A percentile compares a stretch with the other conserved stretches of the same genome.
Conservation (phyloP, 768 basidiomycete genomes). For the Asterophora parasitica region DNA sequence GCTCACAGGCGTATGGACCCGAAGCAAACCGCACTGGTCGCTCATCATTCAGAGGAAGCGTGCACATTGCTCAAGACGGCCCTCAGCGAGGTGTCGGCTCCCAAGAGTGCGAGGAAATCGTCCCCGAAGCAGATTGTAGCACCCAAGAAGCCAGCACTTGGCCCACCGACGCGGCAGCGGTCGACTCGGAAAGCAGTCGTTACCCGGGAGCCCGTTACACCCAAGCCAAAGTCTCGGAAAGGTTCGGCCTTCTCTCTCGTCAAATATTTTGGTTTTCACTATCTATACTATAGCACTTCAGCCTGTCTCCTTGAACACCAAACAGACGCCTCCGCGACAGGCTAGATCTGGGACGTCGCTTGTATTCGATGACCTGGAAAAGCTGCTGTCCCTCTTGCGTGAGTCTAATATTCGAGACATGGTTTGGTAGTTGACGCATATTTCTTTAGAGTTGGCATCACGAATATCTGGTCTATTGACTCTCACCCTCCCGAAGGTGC, state of each 20-base stretch:
- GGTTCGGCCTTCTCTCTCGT: constrained; percentile 16
- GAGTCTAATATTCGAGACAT: constrained; percentile 18
- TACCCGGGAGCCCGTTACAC: constrained; percentile 36
- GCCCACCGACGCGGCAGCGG: constrained; percentile 10
- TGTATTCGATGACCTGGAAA: constrained; percentile 36
- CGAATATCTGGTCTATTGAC: constrained; percentile 69
- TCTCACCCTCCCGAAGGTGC: constrained; percentile 59
- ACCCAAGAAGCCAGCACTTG: constrained; percentile 13
- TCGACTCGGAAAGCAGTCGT: constrained; percentile 13
- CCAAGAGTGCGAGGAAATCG: constrained; percentile 23
- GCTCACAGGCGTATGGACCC: constrained; percentile 51
- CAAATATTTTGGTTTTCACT: not conserved
- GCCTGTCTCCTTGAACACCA: constrained; percentile 24
- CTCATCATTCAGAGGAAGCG: constrained; percentile 50
- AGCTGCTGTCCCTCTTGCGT: constrained; percentile 52
- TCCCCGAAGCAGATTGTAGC: constrained; percentile 18
- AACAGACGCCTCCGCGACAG: constrained; percentile 22
- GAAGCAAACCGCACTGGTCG: constrained; percentile 40
- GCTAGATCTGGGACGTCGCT: constrained; percentile 15
- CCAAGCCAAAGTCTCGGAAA: constrained; percentile 37
- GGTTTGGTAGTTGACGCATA: constrained; percentile 1
- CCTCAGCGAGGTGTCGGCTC: constrained; percentile 16
- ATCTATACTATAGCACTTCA: constrained; percentile 21
- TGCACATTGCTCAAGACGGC: constrained; percentile 41
- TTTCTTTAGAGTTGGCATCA: constrained; percentile 43